These are phyloP conservation scores for Aspergillus piperis DNA, from an alignment of 2,329 filamentous ascomycete genomes.

Conservation along the genomic window DNA sequence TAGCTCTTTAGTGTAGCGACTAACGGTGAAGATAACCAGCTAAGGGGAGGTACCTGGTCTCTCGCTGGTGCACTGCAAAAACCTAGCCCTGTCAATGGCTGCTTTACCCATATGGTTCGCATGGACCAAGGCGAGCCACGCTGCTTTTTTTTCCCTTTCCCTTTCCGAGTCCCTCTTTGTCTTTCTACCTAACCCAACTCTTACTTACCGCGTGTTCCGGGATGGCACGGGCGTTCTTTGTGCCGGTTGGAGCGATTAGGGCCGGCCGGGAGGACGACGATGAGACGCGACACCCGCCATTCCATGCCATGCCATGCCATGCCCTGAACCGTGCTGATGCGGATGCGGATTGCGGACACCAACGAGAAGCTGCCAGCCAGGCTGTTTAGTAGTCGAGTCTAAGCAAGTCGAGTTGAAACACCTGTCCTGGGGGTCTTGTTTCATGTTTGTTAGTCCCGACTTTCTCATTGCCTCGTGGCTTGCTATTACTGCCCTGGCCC, in stretches of 20 bases:
- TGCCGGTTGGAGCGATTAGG: not conserved
- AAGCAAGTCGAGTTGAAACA: conserved; percentile 1
- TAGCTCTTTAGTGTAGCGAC: conserved; percentile 4
- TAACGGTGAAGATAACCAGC: conserved; percentile 3
- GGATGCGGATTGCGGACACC: not conserved
- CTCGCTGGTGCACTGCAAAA: not conserved
- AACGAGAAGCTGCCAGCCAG: no score
- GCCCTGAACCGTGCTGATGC: not conserved
- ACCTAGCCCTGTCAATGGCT: not conserved
- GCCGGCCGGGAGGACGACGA: not conserved
- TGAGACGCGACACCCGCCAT: conserved; percentile 1
- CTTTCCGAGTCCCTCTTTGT: no score
- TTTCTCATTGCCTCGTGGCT: not conserved
- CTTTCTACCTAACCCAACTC: not conserved
- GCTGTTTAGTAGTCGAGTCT: not conserved
- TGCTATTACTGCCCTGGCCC: not conserved
- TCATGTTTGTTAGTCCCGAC: not conserved
- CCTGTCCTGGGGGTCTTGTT: conserved; percentile 2
- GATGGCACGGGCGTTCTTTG: conserved; percentile 2
- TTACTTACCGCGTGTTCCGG: conserved; percentile 4
- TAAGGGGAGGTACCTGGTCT: not conserved
- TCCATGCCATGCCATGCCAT: not conserved
- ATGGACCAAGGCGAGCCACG: conserved; percentile 5
- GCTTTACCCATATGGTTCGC: conserved; percentile 3
- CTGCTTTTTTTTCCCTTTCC: not conserved